These are phyloP conservation scores for Sporisorium iseilematis-ciliati DNA, from an alignment of 1,284 basidiomycete species.

Conservation along the genomic window DNA sequence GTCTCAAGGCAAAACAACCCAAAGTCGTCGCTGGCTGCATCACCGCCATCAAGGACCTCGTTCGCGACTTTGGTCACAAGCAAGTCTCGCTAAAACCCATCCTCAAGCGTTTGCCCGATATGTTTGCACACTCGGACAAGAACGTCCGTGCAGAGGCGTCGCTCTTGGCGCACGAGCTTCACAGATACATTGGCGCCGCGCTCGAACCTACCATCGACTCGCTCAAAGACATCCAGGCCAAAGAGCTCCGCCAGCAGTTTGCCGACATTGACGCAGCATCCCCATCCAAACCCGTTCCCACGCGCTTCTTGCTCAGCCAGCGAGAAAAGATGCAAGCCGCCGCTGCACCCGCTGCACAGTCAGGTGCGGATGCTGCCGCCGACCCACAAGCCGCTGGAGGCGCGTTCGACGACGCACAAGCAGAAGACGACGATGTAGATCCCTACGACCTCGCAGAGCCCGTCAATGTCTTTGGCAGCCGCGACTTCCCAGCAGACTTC, in stretches of 20 bases:
- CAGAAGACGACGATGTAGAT: conserved; percentile 74
- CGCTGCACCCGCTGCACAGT: conserved; percentile 26
- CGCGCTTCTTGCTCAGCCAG: conserved; percentile 82
- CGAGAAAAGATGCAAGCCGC: conserved; percentile 70
- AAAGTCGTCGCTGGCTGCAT: conserved; percentile 90
- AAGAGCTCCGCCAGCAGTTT: conserved; percentile 93
- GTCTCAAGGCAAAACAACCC: conserved; percentile 91
- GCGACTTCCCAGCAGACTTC: conserved; percentile 71
- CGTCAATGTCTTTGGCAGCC: conserved; percentile 80
- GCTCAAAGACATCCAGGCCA: conserved; percentile 97
- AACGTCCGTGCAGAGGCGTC: conserved; percentile 92
- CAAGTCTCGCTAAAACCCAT: conserved; percentile 80
- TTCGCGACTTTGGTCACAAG: conserved; percentile 84
- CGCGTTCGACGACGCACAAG: conserved; percentile 15
- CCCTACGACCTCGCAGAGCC: conserved; percentile 86
- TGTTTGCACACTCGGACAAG: conserved; percentile 96
- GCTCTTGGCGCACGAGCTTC: conserved; percentile 80
- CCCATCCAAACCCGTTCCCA: conserved; percentile 83
- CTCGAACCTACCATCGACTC: conserved; percentile 89
- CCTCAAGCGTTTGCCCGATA: conserved; percentile 88
- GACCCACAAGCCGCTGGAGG: conserved; percentile 25
- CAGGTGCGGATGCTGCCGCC: conserved; percentile 15
- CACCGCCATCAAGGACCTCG: conserved; percentile 79
- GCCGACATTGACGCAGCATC: conserved; percentile 84
- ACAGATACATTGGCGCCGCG: conserved; percentile 88